phyloP scores from a whole-genome alignment of 75 land plant species.

The Chamaecyparis obtusa region DNA sequence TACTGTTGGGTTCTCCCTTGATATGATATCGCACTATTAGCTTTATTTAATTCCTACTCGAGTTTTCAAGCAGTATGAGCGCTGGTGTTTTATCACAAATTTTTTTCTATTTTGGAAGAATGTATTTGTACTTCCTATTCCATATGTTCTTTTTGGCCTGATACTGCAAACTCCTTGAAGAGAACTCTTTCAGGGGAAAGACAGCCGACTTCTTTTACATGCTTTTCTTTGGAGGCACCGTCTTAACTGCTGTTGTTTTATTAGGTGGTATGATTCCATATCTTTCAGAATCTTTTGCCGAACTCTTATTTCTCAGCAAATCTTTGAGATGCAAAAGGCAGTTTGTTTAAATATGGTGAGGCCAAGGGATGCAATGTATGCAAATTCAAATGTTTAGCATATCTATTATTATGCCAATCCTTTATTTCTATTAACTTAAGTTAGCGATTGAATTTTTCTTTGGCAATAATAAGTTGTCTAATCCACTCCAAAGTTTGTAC shows the following conservation, averaged over 20 bases:
- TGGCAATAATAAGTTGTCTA: too few relatives aligned
- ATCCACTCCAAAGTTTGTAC: too few relatives aligned
- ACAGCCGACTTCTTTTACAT: conserved; percentile 99
- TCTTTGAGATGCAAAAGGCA: conserved; percentile 84
- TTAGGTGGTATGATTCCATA: conserved; percentile 85
- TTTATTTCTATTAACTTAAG: too few relatives aligned
- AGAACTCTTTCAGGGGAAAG: conserved; percentile 94
- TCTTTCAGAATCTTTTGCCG: conserved; percentile 81
- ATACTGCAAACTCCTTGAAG: conserved; percentile 98
- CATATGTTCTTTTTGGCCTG: conserved; percentile 99
- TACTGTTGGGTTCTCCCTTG: conserved; percentile 91
- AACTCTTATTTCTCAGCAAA: conserved; percentile 90
- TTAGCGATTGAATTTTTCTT: too few relatives aligned
- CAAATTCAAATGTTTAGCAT: too few relatives aligned
- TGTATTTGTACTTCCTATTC: conserved; percentile 92
- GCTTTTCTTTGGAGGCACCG: conserved; percentile 93
- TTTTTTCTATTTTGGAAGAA: too few relatives aligned
- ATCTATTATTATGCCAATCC: too few relatives aligned
- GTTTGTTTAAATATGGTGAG: too few relatives aligned
- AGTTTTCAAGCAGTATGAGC: too few relatives aligned
- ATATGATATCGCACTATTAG: background rate
- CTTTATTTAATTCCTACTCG: too few relatives aligned
- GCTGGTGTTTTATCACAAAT: too few relatives aligned
- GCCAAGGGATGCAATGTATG: too few relatives aligned
- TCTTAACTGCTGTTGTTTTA: conserved; percentile 81